phyloP scores from a whole-genome alignment of 768 basidiomycete genomes.

The Lentinula raphanica region DNA sequence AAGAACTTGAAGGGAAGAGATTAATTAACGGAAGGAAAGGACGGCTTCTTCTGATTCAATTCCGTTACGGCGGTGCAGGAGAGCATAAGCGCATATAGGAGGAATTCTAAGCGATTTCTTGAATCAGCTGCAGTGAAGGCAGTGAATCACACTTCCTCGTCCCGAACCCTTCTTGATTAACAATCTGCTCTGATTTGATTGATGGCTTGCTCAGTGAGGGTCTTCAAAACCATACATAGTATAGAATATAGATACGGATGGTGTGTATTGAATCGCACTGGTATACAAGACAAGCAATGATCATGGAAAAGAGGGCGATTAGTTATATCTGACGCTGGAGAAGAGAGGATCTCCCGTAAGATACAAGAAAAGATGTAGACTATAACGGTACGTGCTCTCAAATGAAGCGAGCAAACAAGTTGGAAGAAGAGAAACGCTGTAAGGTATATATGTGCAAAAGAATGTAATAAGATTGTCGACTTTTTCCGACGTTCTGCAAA shows the following conservation, averaged over 20 bases:
- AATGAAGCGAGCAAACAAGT: neutral
- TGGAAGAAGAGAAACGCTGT: neutral
- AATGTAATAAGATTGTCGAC: neutral
- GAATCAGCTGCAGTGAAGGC: neutral
- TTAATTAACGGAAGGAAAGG: conserved; percentile 3
- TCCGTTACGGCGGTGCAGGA: neutral
- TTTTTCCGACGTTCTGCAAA: neutral
- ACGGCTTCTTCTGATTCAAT: neutral
- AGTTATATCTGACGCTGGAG: neutral
- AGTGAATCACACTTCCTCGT: neutral
- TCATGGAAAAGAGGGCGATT: neutral
- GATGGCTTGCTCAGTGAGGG: neutral
- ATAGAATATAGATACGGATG: neutral
- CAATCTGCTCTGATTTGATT: neutral
- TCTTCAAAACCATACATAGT: neutral
- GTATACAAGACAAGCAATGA: conserved; percentile 4
- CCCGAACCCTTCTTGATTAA: conserved; percentile 3
- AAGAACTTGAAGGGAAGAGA: neutral
- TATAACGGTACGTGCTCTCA: neutral
- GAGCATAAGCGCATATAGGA: neutral
- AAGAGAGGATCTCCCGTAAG: neutral
- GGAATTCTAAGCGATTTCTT: too few relatives aligned
- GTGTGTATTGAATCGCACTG: neutral
- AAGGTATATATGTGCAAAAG: conserved; percentile 4
- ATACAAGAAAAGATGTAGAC: neutral